These are phyloP conservation scores for Aspergillus udagawae DNA, from an alignment of 2,329 filamentous ascomycete genomes.

Conservation along the genomic window DNA sequence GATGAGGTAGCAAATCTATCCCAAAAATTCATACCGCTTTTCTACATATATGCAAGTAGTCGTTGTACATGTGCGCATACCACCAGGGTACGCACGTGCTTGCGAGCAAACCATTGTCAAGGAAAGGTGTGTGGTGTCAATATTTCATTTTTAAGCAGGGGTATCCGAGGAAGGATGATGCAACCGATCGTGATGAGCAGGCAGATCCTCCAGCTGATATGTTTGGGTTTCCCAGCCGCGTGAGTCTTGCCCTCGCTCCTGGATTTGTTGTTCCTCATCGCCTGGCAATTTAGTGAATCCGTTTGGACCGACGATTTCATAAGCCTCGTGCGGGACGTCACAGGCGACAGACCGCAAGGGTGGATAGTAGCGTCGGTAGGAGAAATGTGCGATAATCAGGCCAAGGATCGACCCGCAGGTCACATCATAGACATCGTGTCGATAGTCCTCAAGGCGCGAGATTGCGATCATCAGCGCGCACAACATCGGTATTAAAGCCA, in stretches of 20 bases:
- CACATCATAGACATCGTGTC: slow-evolving; percentile 63
- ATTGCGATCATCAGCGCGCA: slow-evolving; percentile 59
- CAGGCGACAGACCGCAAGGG: slow-evolving; percentile 48
- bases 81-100: not conserved
- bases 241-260: slow-evolving; percentile 10
- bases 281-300: slow-evolving; percentile 27
- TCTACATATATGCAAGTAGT: not conserved
- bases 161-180: not conserved
- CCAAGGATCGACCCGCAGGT: slow-evolving; percentile 54
- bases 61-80: not conserved
- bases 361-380: slow-evolving; percentile 60
- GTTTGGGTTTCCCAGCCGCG: slow-evolving; percentile 14
- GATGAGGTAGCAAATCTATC: not conserved
- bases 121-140: slow-evolving; percentile 1
- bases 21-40: not conserved
- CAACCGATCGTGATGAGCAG: slow-evolving; percentile 6
- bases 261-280: slow-evolving; percentile 31
- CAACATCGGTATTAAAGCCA: slow-evolving; percentile 54
- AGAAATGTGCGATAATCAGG: slow-evolving; percentile 52
- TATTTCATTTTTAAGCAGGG: not conserved
- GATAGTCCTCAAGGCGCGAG: slow-evolving; percentile 59
- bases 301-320: slow-evolving; percentile 17
- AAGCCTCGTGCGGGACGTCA: slow-evolving; percentile 46
- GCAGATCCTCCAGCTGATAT: slow-evolving; percentile 22
- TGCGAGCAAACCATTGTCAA: not conserved